Evolutionary conservation across 164 flowering plant species (phyloP).

Genomic region (Brasenia schreberi): DNA sequence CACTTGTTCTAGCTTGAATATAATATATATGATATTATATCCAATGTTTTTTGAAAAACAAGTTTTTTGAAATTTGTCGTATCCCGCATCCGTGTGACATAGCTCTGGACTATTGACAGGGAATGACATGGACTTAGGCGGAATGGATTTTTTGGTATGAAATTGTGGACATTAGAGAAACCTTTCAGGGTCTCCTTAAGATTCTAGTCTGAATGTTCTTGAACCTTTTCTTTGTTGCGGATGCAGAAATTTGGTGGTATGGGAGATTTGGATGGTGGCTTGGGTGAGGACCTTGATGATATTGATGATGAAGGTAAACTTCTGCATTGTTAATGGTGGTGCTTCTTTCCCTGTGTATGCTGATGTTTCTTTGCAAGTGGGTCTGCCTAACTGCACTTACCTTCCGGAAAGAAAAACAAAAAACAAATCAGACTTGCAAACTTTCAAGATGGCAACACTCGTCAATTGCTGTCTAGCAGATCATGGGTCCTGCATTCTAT

Average conservation of each 20-base stretch:
- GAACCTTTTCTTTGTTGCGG: neutral
- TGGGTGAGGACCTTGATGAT: slow-evolving; percentile 39
- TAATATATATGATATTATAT: too few species aligned
- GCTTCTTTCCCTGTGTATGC: neutral
- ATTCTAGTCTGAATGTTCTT: slow-evolving; percentile 1
- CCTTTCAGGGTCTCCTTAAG: neutral
- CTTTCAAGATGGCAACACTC: neutral
- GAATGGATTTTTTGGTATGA: slow-evolving; percentile 90
- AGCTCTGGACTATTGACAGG: neutral
- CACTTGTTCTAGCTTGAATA: too few species aligned
- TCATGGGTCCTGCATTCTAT: neutral
- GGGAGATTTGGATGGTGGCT: neutral
- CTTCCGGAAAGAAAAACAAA: too few species aligned
- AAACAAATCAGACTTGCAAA: too few species aligned
- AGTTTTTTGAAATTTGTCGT: too few species aligned
- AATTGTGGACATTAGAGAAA: neutral
- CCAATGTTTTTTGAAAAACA: too few species aligned
- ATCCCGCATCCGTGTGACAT: too few species aligned
- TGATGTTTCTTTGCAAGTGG: neutral
- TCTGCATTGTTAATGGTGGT: neutral
- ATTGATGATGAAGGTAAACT: slow-evolving; percentile 68
- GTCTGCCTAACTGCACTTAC: too few species aligned
- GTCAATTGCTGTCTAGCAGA: neutral
- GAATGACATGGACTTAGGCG: slow-evolving; percentile 52
- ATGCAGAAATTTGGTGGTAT: slow-evolving; percentile 39